A percentile compares a stretch with the other conserved stretches of the same genome.
phyloP scores from a whole-genome alignment of 257 asterid genomes.

The Solanum commersonii region DNA sequence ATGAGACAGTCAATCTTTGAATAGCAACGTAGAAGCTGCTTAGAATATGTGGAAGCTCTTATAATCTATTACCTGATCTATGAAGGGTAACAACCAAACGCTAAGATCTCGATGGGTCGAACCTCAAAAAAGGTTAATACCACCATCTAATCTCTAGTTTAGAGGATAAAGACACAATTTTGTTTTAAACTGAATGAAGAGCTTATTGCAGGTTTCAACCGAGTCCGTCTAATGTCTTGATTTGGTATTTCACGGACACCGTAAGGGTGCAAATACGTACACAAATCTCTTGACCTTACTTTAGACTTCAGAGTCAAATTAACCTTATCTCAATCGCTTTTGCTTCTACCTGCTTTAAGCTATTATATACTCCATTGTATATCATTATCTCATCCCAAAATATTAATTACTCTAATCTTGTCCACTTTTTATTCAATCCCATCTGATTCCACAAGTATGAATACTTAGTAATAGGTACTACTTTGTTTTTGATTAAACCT shows the following conservation, averaged over 20 bases:
- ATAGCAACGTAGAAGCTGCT: not conserved
- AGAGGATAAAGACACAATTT: not conserved
- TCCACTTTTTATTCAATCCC: not conserved
- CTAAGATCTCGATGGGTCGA: not conserved
- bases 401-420: too few relatives aligned
- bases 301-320: not conserved
- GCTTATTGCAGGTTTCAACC: not conserved
- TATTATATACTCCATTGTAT: not conserved
- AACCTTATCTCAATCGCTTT: not conserved
- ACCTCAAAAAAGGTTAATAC: not conserved
- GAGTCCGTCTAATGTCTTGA: not conserved
- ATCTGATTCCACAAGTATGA: not conserved
- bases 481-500: not conserved
- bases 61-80: not conserved
- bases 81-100: not conserved
- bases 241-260: not conserved
- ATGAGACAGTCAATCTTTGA: too few relatives aligned
- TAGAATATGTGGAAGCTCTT: too few relatives aligned
- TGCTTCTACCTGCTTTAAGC: not conserved
- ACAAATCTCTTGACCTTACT: not conserved
- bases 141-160: not conserved
- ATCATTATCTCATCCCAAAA: not conserved
- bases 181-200: not conserved
- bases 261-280: not conserved
- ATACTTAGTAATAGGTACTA: not conserved